Evolutionary conservation across 352 stramenopile species (phyloP).

Genomic region (Phytophthora foliorum): DNA sequence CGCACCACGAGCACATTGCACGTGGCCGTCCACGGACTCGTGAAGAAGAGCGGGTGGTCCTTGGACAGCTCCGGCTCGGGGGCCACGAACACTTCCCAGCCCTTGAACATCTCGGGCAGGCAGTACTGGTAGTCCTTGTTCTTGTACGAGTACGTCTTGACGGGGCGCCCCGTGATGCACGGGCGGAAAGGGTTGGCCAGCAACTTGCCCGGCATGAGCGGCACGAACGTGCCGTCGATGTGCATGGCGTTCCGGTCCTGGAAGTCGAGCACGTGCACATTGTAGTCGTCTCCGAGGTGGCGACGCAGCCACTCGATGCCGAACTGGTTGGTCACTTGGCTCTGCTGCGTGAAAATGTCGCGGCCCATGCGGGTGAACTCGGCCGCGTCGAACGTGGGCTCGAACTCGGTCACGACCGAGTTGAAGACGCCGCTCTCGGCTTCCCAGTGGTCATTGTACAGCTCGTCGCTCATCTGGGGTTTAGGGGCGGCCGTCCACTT

Average conservation of each 20-base stretch:
- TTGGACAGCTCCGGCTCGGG: conserved; percentile 83
- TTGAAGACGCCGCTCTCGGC: conserved; percentile 83
- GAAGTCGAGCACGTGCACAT: conserved; percentile 91
- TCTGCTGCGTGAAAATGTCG: conserved; percentile 93
- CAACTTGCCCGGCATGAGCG: conserved; percentile 87
- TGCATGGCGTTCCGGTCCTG: conserved; percentile 94
- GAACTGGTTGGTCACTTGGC: conserved; percentile 93
- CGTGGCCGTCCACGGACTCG: conserved; percentile 91
- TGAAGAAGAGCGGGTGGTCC: conserved; percentile 91
- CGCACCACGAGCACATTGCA: conserved; percentile 92
- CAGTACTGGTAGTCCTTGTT: conserved; percentile 90
- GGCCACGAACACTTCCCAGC: conserved; percentile 91
- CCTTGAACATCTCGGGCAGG: conserved; percentile 93
- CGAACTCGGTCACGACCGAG: conserved; percentile 91
- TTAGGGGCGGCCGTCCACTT: conserved; percentile 92
- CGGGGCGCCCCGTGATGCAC: conserved; percentile 86
- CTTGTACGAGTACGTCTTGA: conserved; percentile 92
- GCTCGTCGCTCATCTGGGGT: conserved; percentile 91
- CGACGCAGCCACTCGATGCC: conserved; percentile 92
- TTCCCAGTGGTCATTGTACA: conserved; percentile 91
- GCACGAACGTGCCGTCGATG: conserved; percentile 92
- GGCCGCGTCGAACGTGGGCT: conserved; percentile 90
- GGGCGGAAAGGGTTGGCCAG: conserved; percentile 89
- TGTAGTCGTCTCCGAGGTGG: conserved; percentile 89
- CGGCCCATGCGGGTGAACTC: conserved; percentile 93